These are phyloP conservation scores for Stephania japonica DNA, from an alignment of 164 flowering plant genomes.

Conservation along the genomic window DNA sequence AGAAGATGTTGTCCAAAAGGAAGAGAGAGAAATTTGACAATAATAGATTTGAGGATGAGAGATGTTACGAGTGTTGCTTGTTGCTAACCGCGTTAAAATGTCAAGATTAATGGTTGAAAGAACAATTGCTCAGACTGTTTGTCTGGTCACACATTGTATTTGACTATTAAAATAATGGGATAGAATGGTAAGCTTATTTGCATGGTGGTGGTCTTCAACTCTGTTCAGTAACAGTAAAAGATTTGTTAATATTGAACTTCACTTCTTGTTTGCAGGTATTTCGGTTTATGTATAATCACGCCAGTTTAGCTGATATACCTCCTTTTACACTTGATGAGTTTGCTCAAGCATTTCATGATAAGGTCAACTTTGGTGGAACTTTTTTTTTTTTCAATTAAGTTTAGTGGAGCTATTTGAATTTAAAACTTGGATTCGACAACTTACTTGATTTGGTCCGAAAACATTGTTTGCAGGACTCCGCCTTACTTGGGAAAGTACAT, in stretches of 20 bases:
- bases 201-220: not conserved
- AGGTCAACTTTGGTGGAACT: conserved; percentile 38
- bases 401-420: not conserved
- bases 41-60: too few species aligned
- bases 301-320: conserved; percentile 36
- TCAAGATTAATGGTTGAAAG: too few species aligned
- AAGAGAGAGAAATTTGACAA: too few species aligned
- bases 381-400: not conserved
- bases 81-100: too few species aligned
- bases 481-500: conserved; percentile 80
- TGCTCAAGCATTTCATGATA: conserved; percentile 84
- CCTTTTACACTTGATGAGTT: conserved; percentile 87
- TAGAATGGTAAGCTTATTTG: not conserved
- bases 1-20: too few species aligned
- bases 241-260: conserved; percentile 2
- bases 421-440: not conserved
- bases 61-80: too few species aligned
- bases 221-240: not conserved
- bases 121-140: too few species aligned
- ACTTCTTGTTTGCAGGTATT: conserved; percentile 50
- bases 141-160: not conserved
- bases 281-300: conserved; percentile 69
- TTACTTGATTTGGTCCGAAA: conserved; percentile 9
- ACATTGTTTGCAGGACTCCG: conserved; percentile 51
- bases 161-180: not conserved